These are phyloP conservation scores for Ophiostoma pallidulum DNA, from an alignment of 2,329 filamentous ascomycete species.

Conservation along the genomic window DNA sequence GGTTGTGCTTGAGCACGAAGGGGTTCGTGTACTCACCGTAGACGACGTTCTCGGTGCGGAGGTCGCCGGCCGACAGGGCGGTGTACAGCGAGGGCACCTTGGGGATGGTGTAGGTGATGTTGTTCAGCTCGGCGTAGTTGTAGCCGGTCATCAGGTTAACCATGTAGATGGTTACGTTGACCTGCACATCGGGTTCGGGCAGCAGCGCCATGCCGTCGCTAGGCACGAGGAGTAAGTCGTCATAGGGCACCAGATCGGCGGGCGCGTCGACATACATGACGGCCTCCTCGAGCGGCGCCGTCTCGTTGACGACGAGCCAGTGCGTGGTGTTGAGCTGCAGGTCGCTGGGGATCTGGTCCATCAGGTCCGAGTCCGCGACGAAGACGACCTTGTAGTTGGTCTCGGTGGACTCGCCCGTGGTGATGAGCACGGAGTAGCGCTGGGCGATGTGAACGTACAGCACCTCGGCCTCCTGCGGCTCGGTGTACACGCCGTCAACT, in stretches of 20 bases:
- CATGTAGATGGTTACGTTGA: constrained; percentile 58
- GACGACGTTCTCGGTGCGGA: constrained; percentile 46
- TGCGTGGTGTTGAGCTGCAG: constrained; percentile 61
- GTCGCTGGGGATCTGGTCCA: constrained; percentile 55
- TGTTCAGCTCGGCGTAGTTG: constrained; percentile 60
- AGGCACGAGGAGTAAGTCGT: constrained; percentile 65
- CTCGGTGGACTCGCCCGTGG: constrained; percentile 50
- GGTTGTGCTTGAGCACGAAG: constrained; percentile 56
- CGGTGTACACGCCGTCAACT: constrained; percentile 61
- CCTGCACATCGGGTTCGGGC: constrained; percentile 49
- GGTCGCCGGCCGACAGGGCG: constrained; percentile 49
- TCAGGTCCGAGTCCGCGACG: constrained; percentile 41
- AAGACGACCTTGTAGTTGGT: constrained; percentile 57
- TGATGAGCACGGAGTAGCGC: constrained; percentile 53
- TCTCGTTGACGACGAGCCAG: constrained; percentile 52
- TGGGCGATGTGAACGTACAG: constrained; percentile 62
- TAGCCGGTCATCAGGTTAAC: constrained; percentile 43
- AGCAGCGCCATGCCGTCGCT: constrained; percentile 54
- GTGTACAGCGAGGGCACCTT: constrained; percentile 77
- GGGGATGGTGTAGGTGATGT: constrained; percentile 63
- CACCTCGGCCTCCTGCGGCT: constrained; percentile 49
- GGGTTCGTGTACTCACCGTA: constrained; percentile 59
- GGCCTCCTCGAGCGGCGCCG: constrained; percentile 35
- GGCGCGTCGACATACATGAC: constrained; percentile 9
- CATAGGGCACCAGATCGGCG: constrained; percentile 56